Conservation (phyloP, 1,139 yeast genomes). For the Candida gigantensis region DNA sequence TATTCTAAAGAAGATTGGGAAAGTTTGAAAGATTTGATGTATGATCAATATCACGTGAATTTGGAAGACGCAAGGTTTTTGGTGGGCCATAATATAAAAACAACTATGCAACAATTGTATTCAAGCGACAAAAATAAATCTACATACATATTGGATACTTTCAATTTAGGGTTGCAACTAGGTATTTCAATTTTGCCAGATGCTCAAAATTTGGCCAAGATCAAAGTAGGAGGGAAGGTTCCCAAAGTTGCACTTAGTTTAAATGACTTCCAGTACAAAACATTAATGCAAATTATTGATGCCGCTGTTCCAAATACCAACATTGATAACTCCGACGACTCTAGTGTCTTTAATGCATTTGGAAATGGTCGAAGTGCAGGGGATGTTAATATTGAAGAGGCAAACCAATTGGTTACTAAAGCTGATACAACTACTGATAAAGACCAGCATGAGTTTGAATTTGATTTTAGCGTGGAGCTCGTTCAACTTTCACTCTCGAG, state of each 20-base stretch:
- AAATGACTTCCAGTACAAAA: slow-evolving; percentile 88
- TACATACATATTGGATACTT: slow-evolving; percentile 71
- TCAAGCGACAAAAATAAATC: slow-evolving; percentile 32
- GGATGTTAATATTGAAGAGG: slow-evolving; percentile 26
- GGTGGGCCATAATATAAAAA: slow-evolving; percentile 79
- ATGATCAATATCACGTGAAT: slow-evolving; percentile 77
- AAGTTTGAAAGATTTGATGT: slow-evolving; percentile 75
- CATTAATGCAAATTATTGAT: slow-evolving; percentile 76
- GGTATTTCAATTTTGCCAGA: slow-evolving; percentile 86
- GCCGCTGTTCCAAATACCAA: slow-evolving; percentile 67
- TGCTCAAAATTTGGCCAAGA: slow-evolving; percentile 70
- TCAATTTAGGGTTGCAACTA: slow-evolving; percentile 69
- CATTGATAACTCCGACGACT: slow-evolving; percentile 28
- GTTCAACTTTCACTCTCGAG: slow-evolving; percentile 67
- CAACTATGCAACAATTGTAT: slow-evolving; percentile 72
- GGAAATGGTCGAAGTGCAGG: slow-evolving; percentile 21
- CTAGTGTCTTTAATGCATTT: slow-evolving; percentile 39
- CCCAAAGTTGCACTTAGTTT: slow-evolving; percentile 71
- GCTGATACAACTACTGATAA: slow-evolving; percentile 10
- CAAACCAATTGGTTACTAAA: neutral
- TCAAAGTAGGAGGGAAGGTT: slow-evolving; percentile 77
- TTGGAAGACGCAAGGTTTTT: slow-evolving; percentile 86
- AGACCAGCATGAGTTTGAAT: slow-evolving; percentile 67
- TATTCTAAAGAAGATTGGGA: slow-evolving; percentile 75
- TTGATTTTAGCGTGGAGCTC: slow-evolving; percentile 64